A percentile compares a stretch with the other conserved stretches of the same genome.
These are phyloP conservation scores for Microglena sp. DNA, from an alignment of 139 green algal species.

Conservation along the genomic window DNA sequence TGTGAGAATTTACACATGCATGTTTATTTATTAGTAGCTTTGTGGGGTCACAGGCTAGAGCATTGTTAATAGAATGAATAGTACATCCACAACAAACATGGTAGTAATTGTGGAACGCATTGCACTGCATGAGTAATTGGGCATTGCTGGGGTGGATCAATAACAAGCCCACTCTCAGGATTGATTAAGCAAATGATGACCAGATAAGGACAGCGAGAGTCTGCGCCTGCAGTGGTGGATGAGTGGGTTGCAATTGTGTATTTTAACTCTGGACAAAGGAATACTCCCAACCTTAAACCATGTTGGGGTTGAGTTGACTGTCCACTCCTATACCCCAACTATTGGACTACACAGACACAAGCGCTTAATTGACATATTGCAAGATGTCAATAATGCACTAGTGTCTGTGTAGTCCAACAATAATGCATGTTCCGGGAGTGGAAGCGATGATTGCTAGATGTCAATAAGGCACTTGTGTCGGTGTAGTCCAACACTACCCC, in stretches of 20 bases:
- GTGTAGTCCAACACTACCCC: no score
- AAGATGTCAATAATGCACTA: neutral
- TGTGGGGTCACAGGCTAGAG: neutral
- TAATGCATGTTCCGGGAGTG: neutral
- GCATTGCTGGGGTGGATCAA: neutral
- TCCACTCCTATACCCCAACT: no score
- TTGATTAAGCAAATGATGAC: no score
- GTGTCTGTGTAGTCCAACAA: neutral
- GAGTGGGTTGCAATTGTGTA: no score
- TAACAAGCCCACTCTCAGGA: neutral
- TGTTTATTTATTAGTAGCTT: neutral
- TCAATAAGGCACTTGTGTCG: neutral
- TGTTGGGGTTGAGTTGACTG: no score
- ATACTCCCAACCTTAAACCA: no score
- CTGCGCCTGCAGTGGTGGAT: no score
- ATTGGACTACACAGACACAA: no score
- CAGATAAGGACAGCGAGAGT: no score
- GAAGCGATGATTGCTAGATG: neutral
- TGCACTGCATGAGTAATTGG: neutral
- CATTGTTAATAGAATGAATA: neutral
- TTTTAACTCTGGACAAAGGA: no score
- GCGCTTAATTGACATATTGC: neutral
- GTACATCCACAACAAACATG: neutral
- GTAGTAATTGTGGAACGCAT: neutral
- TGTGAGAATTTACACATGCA: no score